phyloP scores from a whole-genome alignment of 768 basidiomycete species.

The Agaricus subrufescens region DNA sequence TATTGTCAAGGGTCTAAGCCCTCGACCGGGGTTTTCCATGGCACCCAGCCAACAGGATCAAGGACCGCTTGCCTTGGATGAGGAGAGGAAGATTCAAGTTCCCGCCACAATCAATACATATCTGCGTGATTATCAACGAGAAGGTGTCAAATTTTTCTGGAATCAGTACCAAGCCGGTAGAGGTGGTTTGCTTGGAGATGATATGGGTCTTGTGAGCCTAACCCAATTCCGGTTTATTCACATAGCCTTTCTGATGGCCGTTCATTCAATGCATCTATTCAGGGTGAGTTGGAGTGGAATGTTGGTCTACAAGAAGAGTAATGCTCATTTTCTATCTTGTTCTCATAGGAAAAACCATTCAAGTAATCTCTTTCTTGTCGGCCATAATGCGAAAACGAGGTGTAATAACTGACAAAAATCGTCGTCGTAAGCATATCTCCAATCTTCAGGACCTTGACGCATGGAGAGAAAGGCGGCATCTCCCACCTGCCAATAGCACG shows the following conservation, averaged over 20 bases:
- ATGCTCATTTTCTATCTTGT: slow-evolving; percentile 5
- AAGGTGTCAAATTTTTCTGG: slow-evolving; percentile 82
- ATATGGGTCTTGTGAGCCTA: slow-evolving; percentile 77
- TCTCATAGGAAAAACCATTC: slow-evolving; percentile 82
- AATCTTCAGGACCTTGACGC: slow-evolving; percentile 52
- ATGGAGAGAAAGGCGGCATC: slow-evolving; percentile 45
- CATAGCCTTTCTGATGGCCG: background rate
- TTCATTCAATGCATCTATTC: background rate
- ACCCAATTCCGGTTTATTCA: background rate
- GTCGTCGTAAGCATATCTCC: slow-evolving; percentile 66
- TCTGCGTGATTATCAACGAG: slow-evolving; percentile 87
- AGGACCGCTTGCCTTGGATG: slow-evolving; percentile 50
- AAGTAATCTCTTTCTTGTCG: slow-evolving; percentile 83
- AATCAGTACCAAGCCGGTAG: slow-evolving; percentile 57
- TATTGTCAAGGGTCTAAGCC: slow-evolving; percentile 29
- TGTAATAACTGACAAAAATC: slow-evolving; percentile 52
- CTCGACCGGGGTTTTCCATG: slow-evolving; percentile 54
- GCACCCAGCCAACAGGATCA: slow-evolving; percentile 33
- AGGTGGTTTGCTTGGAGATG: slow-evolving; percentile 89
- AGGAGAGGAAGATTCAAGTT: slow-evolving; percentile 40
- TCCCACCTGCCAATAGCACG: slow-evolving; percentile 64
- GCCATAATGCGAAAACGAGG: slow-evolving; percentile 89
- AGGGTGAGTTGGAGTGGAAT: slow-evolving; percentile 12
- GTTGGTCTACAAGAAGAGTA: slow-evolving; percentile 6
- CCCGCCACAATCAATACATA: slow-evolving; percentile 77